phyloP scores from a whole-genome alignment of 345 rosid genomes.

The Gossypium sturtianum region DNA sequence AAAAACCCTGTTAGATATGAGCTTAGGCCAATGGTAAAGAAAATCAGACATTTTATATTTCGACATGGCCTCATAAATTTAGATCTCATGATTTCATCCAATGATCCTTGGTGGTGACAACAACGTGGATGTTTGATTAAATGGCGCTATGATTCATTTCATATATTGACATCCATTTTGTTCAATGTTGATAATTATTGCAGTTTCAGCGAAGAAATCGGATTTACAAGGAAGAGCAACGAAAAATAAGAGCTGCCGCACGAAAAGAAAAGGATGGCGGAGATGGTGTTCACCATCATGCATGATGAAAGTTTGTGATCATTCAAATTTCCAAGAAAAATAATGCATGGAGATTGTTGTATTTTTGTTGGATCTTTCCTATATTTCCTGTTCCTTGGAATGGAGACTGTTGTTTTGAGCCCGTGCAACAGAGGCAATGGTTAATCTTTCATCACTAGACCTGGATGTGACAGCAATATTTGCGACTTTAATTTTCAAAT shows the following conservation, averaged over 20 bases:
- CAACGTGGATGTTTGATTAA: background rate
- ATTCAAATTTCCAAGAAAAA: slow-evolving; percentile 20
- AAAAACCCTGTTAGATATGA: background rate
- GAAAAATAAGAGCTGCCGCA: slow-evolving; percentile 58
- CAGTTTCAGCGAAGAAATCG: slow-evolving; percentile 94
- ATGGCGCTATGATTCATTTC: background rate
- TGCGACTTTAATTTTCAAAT: background rate
- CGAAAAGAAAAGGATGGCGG: slow-evolving; percentile 47
- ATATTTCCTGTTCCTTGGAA: slow-evolving; percentile 7
- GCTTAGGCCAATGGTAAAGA: background rate
- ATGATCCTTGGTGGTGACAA: background rate
- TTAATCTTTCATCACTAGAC: background rate
- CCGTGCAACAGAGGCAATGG: slow-evolving; percentile 8
- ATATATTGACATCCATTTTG: background rate
- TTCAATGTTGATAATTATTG: slow-evolving; percentile 6
- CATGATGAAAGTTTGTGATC: slow-evolving; percentile 18
- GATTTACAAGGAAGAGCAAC: slow-evolving; percentile 96
- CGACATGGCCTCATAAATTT: background rate
- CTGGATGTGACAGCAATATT: background rate
- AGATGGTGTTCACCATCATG: slow-evolving; percentile 43
- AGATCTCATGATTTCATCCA: background rate
- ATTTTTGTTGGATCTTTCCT: slow-evolving; percentile 2
- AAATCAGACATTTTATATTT: background rate
- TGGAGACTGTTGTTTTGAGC: slow-evolving; percentile 2
- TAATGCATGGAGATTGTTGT: slow-evolving; percentile 17